Evolutionary conservation across 768 basidiomycete genomes (phyloP).

Genomic region (Imleria badia): DNA sequence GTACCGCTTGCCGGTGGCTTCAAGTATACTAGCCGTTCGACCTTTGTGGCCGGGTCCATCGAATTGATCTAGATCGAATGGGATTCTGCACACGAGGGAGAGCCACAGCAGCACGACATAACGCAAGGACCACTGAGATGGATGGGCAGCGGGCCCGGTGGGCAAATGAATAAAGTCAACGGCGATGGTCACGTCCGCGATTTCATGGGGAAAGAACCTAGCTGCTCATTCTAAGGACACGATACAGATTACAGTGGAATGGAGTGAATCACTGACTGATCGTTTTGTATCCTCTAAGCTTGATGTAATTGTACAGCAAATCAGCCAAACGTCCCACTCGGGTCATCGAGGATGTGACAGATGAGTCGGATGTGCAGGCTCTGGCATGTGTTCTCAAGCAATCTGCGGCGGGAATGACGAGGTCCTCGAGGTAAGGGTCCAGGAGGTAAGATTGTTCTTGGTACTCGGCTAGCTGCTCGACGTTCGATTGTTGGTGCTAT

Average conservation of each 20-base stretch:
- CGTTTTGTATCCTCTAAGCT: constrained; percentile 87
- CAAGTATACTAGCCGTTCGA: constrained; percentile 55
- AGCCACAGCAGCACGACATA: constrained; percentile 90
- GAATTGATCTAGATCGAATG: constrained; percentile 87
- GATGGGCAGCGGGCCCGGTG: constrained; percentile 41
- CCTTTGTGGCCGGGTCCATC: constrained; percentile 58
- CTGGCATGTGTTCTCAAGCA: constrained; percentile 57
- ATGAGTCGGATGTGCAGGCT: constrained; percentile 32
- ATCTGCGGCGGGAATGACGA: constrained; percentile 75
- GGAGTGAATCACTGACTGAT: constrained; percentile 62
- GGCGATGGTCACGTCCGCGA: constrained; percentile 76
- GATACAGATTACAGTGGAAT: not conserved
- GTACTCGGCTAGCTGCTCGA: constrained; percentile 74
- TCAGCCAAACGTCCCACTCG: constrained; percentile 54
- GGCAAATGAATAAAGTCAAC: constrained; percentile 59
- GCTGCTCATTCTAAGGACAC: constrained; percentile 48
- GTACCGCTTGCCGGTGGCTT: constrained; percentile 55
- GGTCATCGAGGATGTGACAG: constrained; percentile 28
- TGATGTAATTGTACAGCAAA: constrained; percentile 79
- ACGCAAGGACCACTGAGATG: constrained; percentile 72
- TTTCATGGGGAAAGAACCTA: constrained; percentile 91
- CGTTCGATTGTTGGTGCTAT: not conserved
- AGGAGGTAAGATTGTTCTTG: constrained; percentile 92
- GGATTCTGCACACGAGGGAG: constrained; percentile 90
- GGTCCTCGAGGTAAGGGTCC: constrained; percentile 81